Evolutionary conservation across 495 filamentous ascomycete genomes (phyloP), one percentile per base, ranked within the genome.

Genomic region (Halenospora varia): DNA sequence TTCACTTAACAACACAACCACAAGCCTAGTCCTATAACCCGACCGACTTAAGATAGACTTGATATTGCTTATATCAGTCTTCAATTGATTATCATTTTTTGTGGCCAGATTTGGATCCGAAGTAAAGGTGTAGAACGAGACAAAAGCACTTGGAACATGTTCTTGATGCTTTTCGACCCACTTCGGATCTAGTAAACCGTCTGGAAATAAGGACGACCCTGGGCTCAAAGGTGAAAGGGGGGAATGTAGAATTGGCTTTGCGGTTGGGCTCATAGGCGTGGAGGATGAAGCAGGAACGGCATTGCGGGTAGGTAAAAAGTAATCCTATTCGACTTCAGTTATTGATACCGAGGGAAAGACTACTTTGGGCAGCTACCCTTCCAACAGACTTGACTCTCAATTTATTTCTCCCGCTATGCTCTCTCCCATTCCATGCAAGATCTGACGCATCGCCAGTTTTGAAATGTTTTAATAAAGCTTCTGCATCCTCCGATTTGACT

Each of bases 111-210:
- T 85, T 2, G 81, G 76, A 61, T 96, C 88, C 15, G 85, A 79
- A 6, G 81, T 83, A 47, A 93, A 81, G 11, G 78, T 82, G 63
- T 82, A 80, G 76, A 89, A 90, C 59, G 87, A 85, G 35, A 95
- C 75, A 52, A 87, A 84, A n/a, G 88, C 81, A 41, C 89, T 84
- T 1, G 92, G 92, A 35, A 97, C 74, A 4, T 89, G 75, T 8
- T 84, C 72, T 61, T 96, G 90, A 68, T 96, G 92, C 68, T 96
- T 97, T 39, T 80, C 80, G 17, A 90, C 73, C 92, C 92, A 97
- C 52, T 84, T 71, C 2, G 86, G 79, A 26, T 89, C 83, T 68
- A 97, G 83, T 39, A 96, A 67, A 3, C 92, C 92, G 75, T 96
- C 92, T 17, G 92, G 90, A 59, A 88, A 96, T 13, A 92, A 80